These are phyloP conservation scores for Cystobasidium slooffiae DNA, from an alignment of 1,284 basidiomycete genomes.

Conservation along the genomic window DNA sequence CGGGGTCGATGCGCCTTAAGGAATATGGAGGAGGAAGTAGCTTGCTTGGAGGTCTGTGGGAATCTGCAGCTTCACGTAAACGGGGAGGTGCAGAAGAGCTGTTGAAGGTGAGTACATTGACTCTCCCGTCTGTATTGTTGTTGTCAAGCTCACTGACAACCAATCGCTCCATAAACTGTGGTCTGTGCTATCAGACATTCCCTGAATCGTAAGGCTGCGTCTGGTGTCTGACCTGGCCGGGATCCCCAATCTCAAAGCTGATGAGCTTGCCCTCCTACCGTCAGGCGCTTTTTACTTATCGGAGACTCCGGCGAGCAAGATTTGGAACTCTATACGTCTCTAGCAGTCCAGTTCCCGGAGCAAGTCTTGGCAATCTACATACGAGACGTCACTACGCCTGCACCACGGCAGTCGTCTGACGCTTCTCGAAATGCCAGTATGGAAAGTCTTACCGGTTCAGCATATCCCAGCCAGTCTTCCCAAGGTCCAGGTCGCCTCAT, in stretches of 20 bases:
- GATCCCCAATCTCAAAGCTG: neutral
- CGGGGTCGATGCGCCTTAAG: slow-evolving; percentile 68
- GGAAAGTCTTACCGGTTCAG: neutral
- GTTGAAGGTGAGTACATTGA: slow-evolving; percentile 68
- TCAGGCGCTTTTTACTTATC: slow-evolving; percentile 71
- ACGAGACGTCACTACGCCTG: slow-evolving; percentile 66
- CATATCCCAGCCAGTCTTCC: neutral
- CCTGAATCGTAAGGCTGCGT: slow-evolving; percentile 59
- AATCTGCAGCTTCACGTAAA: slow-evolving; percentile 74
- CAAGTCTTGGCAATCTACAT: slow-evolving; percentile 69
- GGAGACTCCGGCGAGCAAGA: slow-evolving; percentile 90
- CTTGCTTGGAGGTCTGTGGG: slow-evolving; percentile 75
- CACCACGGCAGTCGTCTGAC: neutral
- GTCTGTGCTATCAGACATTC: slow-evolving; percentile 6
- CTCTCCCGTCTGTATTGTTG: neutral
- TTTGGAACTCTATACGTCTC: slow-evolving; percentile 74
- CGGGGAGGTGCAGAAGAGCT: slow-evolving; percentile 68
- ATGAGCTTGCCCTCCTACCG: neutral
- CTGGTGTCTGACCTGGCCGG: neutral
- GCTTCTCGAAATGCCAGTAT: neutral
- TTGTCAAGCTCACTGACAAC: neutral
- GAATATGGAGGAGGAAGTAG: slow-evolving; percentile 77
- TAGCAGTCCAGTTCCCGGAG: slow-evolving; percentile 69
- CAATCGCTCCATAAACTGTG: neutral
- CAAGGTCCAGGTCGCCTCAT: neutral